These are phyloP conservation scores for Trametes coccinea DNA, from an alignment of 768 basidiomycete genomes.

Conservation along the genomic window DNA sequence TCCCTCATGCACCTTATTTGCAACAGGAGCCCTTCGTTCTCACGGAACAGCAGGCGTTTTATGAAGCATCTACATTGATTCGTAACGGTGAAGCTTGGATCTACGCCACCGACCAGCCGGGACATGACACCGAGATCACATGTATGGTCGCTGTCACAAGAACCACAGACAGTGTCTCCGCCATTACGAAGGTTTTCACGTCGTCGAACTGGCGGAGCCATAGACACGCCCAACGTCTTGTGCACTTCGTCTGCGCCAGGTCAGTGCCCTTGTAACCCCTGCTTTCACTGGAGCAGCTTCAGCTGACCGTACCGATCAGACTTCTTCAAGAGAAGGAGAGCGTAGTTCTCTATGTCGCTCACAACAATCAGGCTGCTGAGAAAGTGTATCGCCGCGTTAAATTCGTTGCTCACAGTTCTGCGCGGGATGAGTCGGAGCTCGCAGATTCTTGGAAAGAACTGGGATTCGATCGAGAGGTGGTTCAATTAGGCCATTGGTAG, in stretches of 20 bases:
- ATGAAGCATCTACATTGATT: constrained; percentile 56
- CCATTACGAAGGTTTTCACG: constrained; percentile 76
- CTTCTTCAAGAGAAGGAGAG: constrained; percentile 43
- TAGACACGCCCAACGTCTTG: constrained; percentile 63
- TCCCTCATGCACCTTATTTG: neutral
- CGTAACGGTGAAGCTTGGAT: constrained; percentile 57
- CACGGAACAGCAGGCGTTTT: constrained; percentile 38
- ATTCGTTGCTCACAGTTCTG: constrained; percentile 47
- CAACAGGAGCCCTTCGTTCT: constrained; percentile 58
- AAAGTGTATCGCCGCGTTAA: constrained; percentile 66
- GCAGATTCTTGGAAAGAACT: constrained; percentile 58
- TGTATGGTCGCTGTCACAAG: constrained; percentile 71
- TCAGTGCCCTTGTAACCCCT: constrained; percentile 34
- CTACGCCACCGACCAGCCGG: constrained; percentile 42
- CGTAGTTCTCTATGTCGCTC: constrained; percentile 68
- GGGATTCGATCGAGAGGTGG: constrained; percentile 52
- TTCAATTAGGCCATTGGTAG: constrained; percentile 69
- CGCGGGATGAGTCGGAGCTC: constrained; percentile 29
- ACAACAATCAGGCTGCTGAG: constrained; percentile 51
- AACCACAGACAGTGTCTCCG: constrained; percentile 53
- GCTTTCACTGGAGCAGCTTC: neutral
- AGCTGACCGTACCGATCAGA: constrained; percentile 16
- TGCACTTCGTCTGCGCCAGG: constrained; percentile 56
- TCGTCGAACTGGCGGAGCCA: constrained; percentile 48
- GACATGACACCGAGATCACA: constrained; percentile 44